These are phyloP conservation scores for Ceratocystis cacaofunesta DNA, from an alignment of 2,329 filamentous ascomycete species.

Conservation along the genomic window DNA sequence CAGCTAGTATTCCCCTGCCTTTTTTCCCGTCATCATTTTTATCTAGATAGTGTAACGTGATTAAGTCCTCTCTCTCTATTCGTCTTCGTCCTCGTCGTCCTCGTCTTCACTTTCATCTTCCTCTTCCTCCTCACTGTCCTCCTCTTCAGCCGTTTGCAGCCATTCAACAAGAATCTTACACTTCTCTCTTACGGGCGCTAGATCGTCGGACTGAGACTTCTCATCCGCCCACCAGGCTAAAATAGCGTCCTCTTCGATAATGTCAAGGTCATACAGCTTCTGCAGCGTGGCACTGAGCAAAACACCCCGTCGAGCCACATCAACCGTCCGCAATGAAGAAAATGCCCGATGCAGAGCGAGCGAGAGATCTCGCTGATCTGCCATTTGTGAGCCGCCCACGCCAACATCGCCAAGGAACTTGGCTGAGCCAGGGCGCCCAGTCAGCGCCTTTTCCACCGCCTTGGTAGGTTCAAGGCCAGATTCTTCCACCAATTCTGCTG, in stretches of 20 bases:
- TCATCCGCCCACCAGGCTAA: conserved; percentile 76
- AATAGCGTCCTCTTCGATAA: conserved; percentile 80
- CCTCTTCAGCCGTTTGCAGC: conserved; percentile 58
- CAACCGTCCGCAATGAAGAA: conserved; percentile 45
- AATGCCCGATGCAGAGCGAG: conserved; percentile 71
- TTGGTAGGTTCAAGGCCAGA: conserved; percentile 43
- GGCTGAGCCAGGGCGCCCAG: conserved; percentile 35
- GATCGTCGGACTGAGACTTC: conserved; percentile 48
- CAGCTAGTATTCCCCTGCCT: background rate
- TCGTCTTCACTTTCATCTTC: conserved; percentile 18
- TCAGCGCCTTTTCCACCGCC: conserved; percentile 49
- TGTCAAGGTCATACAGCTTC: conserved; percentile 69
- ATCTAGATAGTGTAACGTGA: background rate
- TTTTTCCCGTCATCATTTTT: background rate
- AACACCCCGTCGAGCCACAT: conserved; percentile 34
- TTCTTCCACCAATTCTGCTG: conserved; percentile 50
- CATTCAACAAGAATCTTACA: conserved; percentile 71
- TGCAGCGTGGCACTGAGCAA: conserved; percentile 68
- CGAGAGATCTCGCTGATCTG: conserved; percentile 77
- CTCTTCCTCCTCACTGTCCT: conserved; percentile 29
- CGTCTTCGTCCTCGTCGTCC: conserved; percentile 20
- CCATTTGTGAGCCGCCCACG: conserved; percentile 46
- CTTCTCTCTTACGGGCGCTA: conserved; percentile 51
- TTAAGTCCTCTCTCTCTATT: background rate
- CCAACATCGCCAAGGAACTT: conserved; percentile 46